Evolutionary conservation across 1,284 basidiomycete genomes (phyloP).

Genomic region (Heterobasidion occidentale): DNA sequence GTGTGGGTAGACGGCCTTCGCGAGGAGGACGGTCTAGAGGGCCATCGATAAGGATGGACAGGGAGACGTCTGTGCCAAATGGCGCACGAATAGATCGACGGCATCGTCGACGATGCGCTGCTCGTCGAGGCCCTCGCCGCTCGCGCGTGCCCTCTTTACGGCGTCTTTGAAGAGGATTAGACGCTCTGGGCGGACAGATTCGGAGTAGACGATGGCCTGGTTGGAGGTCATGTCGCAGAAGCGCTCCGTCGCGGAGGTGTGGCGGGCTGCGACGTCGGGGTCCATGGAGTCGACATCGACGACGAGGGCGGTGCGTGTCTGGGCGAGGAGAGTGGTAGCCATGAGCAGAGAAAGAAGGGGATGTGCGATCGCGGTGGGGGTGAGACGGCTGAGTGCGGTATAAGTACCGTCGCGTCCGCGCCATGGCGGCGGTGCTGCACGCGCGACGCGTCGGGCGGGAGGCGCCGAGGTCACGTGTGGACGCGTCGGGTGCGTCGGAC

Average conservation of each 20-base stretch:
- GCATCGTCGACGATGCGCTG: conserved; percentile 27
- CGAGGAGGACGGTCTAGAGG: conserved; percentile 34
- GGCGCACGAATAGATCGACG: conserved; percentile 32
- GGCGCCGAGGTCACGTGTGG: neutral
- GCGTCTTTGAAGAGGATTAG: conserved; percentile 25
- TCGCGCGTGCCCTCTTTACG: conserved; percentile 21
- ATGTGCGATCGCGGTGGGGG: neutral
- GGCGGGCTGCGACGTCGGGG: conserved; percentile 29
- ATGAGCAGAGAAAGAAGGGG: conserved; percentile 4
- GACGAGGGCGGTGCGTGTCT: conserved; percentile 26
- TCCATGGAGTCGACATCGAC: conserved; percentile 49
- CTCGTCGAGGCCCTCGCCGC: conserved; percentile 11
- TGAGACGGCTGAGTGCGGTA: neutral
- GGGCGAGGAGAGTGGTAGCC: conserved; percentile 23
- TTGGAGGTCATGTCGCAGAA: conserved; percentile 49
- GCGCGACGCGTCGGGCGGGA: neutral
- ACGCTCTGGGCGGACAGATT: conserved; percentile 28
- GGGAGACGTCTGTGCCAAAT: neutral
- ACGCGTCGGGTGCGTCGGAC: neutral
- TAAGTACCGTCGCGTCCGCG: neutral
- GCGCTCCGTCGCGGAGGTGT: conserved; percentile 18
- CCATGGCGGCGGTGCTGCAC: neutral
- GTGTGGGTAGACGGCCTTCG: conserved; percentile 35
- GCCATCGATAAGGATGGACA: neutral
- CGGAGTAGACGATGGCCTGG: conserved; percentile 35